Percentiles rank a stretch among this genome's conserved stretches.
Evolutionary conservation across 108 stramenopile genomes (phyloP).

Genomic region (Skeletonema potamos): DNA sequence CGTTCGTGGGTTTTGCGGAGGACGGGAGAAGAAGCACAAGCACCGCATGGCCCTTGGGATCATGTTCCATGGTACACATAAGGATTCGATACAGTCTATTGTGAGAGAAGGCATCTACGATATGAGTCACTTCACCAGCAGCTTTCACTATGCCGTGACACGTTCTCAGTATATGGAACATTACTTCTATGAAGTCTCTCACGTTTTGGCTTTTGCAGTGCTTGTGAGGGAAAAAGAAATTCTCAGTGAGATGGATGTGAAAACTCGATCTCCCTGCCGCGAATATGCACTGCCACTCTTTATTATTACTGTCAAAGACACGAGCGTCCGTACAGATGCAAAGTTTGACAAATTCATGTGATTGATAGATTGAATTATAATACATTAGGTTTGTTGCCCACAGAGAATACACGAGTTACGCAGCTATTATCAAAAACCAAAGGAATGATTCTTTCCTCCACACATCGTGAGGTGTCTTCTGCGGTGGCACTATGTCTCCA

Average conservation of each 20-base stretch:
- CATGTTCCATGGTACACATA: not conserved
- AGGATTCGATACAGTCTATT: not conserved
- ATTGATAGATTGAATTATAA: too few relatives aligned
- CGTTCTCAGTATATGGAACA: not conserved
- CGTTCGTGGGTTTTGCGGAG: not conserved
- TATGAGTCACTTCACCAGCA: not conserved
- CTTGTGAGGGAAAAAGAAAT: not conserved
- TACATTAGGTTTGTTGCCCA: not conserved
- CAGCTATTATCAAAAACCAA: not conserved
- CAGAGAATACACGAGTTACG: not conserved
- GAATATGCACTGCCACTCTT: not conserved
- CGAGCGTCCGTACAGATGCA: not conserved
- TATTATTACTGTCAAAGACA: not conserved
- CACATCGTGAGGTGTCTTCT: too few relatives aligned
- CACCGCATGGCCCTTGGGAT: not conserved
- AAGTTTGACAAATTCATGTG: too few relatives aligned
- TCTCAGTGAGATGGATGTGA: not conserved
- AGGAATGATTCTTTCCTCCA: too few relatives aligned
- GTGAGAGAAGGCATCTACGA: not conserved
- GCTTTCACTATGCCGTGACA: not conserved
- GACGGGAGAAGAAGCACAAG: not conserved
- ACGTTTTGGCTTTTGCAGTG: not conserved
- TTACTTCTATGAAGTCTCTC: not conserved
- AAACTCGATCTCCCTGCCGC: not conserved
- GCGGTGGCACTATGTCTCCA: conserved; percentile 21